Evolutionary conservation across 495 filamentous ascomycete species (phyloP).

Genomic region (Cryomyces minteri): DNA sequence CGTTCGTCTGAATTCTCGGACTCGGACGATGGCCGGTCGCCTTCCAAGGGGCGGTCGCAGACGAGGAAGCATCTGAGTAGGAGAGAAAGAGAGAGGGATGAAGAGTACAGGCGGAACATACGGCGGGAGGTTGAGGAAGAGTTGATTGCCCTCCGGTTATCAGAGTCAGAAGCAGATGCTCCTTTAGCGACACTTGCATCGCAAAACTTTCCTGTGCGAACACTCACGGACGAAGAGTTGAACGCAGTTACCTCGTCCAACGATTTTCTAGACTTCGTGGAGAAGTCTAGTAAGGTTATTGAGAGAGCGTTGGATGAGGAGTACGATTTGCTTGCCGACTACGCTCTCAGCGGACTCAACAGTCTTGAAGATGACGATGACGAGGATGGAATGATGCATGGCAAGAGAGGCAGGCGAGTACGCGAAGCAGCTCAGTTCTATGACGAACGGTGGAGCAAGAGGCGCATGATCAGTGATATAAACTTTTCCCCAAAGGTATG

Average conservation of each 20-base stretch:
- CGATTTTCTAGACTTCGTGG: slow-evolving; percentile 90
- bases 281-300: slow-evolving; percentile 89
- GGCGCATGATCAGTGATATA: slow-evolving; percentile 84
- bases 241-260: slow-evolving; percentile 79
- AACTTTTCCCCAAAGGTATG: slow-evolving; percentile 77
- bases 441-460: slow-evolving; percentile 91
- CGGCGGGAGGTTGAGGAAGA: slow-evolving; percentile 87
- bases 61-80: slow-evolving; percentile 52
- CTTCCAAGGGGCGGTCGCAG: slow-evolving; percentile 20
- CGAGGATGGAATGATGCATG: slow-evolving; percentile 35
- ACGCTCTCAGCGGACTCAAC: slow-evolving; percentile 54
- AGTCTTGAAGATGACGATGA: slow-evolving; percentile 75
- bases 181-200: slow-evolving; percentile 21
- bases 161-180: slow-evolving; percentile 21
- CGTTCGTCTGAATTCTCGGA: slow-evolving; percentile 31
- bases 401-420: slow-evolving; percentile 61
- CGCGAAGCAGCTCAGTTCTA: slow-evolving; percentile 84
- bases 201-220: slow-evolving; percentile 52
- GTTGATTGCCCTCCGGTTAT: slow-evolving; percentile 44
- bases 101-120: slow-evolving; percentile 71
- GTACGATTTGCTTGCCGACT: slow-evolving; percentile 91
- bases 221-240: slow-evolving; percentile 69
- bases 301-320: slow-evolving; percentile 85
- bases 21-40: slow-evolving; percentile 38
- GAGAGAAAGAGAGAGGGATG: slow-evolving; percentile 61